Conservation (phyloP, 75 land plant genomes). For the Cunninghamia lanceolata region DNA sequence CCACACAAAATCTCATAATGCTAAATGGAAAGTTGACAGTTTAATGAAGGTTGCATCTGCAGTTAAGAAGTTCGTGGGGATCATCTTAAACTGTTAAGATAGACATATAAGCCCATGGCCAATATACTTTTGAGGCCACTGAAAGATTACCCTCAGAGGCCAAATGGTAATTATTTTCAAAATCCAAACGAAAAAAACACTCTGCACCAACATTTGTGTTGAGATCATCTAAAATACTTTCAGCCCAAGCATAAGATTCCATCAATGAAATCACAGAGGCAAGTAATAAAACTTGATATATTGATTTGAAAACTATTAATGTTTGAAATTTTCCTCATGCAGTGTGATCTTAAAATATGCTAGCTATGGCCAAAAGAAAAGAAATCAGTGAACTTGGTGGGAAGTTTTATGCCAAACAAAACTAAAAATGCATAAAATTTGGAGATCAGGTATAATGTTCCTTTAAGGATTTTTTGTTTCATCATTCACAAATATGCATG, state of each 20-base stretch:
- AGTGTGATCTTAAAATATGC: not conserved
- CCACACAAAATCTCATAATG: not conserved
- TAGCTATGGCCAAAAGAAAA: not conserved
- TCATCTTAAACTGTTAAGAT: not conserved
- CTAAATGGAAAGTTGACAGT: not conserved
- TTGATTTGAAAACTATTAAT: no score
- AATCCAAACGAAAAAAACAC: no score
- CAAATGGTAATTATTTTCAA: not conserved
- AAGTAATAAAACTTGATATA: no score
- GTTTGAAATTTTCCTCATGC: not conserved
- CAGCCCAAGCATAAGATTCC: no score
- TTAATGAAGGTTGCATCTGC: not conserved
- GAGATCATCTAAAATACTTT: no score
- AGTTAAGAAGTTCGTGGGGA: not conserved
- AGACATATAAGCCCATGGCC: not conserved
- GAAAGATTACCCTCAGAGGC: not conserved
- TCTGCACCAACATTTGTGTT: no score
- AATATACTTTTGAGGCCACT: not conserved
- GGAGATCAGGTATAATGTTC: not conserved
- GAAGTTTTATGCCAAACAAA: not conserved
- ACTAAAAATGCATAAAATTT: not conserved
- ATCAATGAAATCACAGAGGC: no score
- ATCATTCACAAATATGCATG: not conserved
- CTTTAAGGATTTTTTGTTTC: not conserved
- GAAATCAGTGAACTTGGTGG: not conserved